Evolutionary conservation across 2,329 filamentous ascomycete genomes (phyloP), one percentile per base, ranked within the genome.

Genomic region (Colletotrichum godetiae): DNA sequence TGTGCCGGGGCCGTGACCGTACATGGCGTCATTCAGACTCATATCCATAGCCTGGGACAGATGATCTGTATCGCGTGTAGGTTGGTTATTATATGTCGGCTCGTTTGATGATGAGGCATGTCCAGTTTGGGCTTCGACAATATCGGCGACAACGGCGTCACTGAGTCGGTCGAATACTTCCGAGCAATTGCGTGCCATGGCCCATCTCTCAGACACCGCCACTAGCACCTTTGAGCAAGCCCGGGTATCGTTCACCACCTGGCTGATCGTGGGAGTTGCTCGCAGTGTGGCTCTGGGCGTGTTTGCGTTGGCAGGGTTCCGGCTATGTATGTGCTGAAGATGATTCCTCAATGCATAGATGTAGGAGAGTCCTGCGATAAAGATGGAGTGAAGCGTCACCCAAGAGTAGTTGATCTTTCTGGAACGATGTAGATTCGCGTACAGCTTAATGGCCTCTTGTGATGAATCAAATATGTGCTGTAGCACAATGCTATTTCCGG

Each of bases 311-410:
- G 66, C 61, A 4, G 60, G 58, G 31, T 68, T 49, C 15, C 74
- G 37, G 10, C 75, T 67, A 31, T 80, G 75, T 4, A 77, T 70
- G 11, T 78, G 79, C 27, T 82, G 82, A 37, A 86, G 81, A 65
- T 86, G 84, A 1, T 82, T 79, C 0, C 83, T 79, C 0, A 85
- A 72, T 0, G 83, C 83, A 52, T 86, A 86, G 3, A 86, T 81
- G 61, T 85, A 86, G 0, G 84, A 83, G 0, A 86, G 72, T 0
- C 86, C 86, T 0, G 85, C 85, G 69, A 87, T 82, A 75, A 88
- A 88, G 1, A 87, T 81, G 0, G 84, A 81, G 62, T 88, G 86
- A 69, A 88, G 81, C 0, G 86, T 86, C 31, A 88, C 83, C 85
- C 86, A 88, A 0, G 83, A 84, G 55, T 84, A 87, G 75, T 87